A percentile compares a stretch with the other conserved stretches of the same genome.
These are phyloP conservation scores for Escovopsis weberi DNA, from an alignment of 2,329 filamentous ascomycete species.

Conservation along the genomic window DNA sequence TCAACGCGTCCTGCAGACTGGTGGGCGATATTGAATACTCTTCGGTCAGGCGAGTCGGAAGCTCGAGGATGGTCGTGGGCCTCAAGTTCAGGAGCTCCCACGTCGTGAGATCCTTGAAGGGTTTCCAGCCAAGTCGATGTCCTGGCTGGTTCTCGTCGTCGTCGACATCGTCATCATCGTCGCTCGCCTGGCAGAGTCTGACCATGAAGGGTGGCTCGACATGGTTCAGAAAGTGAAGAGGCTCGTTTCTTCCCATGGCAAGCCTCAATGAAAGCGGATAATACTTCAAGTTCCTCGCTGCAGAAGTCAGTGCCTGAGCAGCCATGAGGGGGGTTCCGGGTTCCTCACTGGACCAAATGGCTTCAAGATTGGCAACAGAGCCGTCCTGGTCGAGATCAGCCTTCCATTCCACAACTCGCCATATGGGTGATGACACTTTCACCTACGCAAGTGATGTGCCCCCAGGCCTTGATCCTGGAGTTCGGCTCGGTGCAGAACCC, in stretches of 20 bases:
- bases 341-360: slow-evolving; percentile 24
- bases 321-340: background rate
- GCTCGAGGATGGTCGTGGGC: slow-evolving; percentile 22
- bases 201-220: slow-evolving; percentile 16
- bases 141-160: no score
- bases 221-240: slow-evolving; percentile 23
- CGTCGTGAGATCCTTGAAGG: slow-evolving; percentile 20
- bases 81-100: slow-evolving; percentile 33
- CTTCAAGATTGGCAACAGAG: slow-evolving; percentile 32
- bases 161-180: slow-evolving; percentile 2
- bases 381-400: slow-evolving; percentile 12
- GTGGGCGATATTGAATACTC: slow-evolving; percentile 25
- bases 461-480: slow-evolving; percentile 21
- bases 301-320: background rate
- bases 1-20: slow-evolving; percentile 16
- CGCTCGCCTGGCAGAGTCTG: slow-evolving; percentile 17
- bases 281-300: slow-evolving; percentile 32
- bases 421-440: no score
- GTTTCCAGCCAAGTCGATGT: slow-evolving; percentile 8
- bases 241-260: slow-evolving; percentile 18
- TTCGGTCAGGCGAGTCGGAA: slow-evolving; percentile 22
- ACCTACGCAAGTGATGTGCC: slow-evolving; percentile 27
- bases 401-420: no score
- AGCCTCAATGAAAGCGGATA: slow-evolving; percentile 25
- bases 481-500: slow-evolving; percentile 25